Evolutionary conservation across 2,329 filamentous ascomycete species (phyloP).

Genomic region (Colletotrichum shisoi): DNA sequence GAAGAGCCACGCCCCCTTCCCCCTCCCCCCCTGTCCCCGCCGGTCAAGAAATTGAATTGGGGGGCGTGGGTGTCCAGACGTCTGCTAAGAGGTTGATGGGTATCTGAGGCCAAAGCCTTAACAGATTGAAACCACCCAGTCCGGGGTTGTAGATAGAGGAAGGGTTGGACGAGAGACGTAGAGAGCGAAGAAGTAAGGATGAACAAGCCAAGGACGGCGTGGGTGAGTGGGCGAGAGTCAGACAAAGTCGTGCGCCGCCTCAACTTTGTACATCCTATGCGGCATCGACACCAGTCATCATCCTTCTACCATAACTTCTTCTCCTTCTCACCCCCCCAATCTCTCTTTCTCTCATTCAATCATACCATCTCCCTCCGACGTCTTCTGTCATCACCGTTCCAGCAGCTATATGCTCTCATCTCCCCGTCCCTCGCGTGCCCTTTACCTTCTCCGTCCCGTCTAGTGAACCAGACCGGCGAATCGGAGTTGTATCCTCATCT

Average conservation of each 20-base stretch:
- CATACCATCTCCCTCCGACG: neutral
- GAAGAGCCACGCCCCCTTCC: conserved; percentile 9
- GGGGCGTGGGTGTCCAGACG: conserved; percentile 27
- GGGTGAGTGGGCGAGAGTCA: conserved; percentile 30
- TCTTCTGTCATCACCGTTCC: neutral
- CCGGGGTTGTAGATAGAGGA: conserved; percentile 29
- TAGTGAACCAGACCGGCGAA: conserved; percentile 10
- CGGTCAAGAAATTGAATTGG: neutral
- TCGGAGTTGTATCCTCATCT: neutral
- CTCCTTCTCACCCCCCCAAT: neutral
- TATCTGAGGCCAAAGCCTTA: conserved; percentile 28
- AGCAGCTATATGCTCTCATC: neutral
- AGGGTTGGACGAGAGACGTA: neutral
- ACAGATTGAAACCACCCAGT: conserved; percentile 18
- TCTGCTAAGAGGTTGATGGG: conserved; percentile 28
- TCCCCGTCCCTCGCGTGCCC: conserved; percentile 13
- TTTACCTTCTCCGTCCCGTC: neutral
- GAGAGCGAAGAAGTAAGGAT: conserved; percentile 1
- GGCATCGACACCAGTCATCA: conserved; percentile 15
- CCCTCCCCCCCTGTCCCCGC: neutral
- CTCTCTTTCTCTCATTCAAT: neutral
- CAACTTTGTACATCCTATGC: conserved; percentile 20
- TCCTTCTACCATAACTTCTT: conserved; percentile 7
- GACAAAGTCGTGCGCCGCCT: conserved; percentile 27
- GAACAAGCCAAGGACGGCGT: conserved; percentile 29